phyloP scores from a whole-genome alignment of 768 basidiomycete species.

The Calocybe indica region DNA sequence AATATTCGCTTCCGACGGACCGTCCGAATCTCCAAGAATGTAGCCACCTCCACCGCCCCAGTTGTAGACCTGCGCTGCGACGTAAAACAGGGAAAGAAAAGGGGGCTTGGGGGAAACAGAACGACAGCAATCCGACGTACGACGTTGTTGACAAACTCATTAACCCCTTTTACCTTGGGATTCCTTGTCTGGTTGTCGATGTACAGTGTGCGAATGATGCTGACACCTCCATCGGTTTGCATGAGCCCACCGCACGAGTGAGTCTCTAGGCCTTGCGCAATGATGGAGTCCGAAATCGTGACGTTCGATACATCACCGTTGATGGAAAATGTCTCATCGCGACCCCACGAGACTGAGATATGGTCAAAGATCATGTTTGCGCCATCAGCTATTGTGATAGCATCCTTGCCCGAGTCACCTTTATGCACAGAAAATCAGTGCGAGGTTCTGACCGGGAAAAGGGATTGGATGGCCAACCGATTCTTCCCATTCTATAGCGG shows the following conservation, averaged over 20 bases:
- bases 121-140: slow-evolving; percentile 11
- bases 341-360: slow-evolving; percentile 27
- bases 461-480: slow-evolving; percentile 10
- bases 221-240: slow-evolving; percentile 28
- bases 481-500: slow-evolving; percentile 23
- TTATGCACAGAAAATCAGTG: not conserved
- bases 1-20: slow-evolving; percentile 26
- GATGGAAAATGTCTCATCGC: slow-evolving; percentile 29
- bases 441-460: not conserved
- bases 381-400: slow-evolving; percentile 27
- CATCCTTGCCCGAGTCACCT: slow-evolving; percentile 28
- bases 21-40: slow-evolving; percentile 30
- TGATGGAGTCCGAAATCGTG: slow-evolving; percentile 30
- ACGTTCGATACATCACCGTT: slow-evolving; percentile 30
- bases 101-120: not conserved
- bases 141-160: slow-evolving; percentile 30
- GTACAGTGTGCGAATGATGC: slow-evolving; percentile 28
- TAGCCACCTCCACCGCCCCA: slow-evolving; percentile 29
- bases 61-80: slow-evolving; percentile 19
- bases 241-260: slow-evolving; percentile 31
- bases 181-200: slow-evolving; percentile 32
- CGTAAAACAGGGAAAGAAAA: not conserved
- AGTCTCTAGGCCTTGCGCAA: slow-evolving; percentile 29
- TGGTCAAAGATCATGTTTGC: slow-evolving; percentile 31
- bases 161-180: slow-evolving; percentile 31